Percentiles rank a stretch among this genome's conserved stretches.
These are phyloP conservation scores for Phytophthora fragariae DNA, from an alignment of 352 stramenopile species.

Conservation along the genomic window DNA sequence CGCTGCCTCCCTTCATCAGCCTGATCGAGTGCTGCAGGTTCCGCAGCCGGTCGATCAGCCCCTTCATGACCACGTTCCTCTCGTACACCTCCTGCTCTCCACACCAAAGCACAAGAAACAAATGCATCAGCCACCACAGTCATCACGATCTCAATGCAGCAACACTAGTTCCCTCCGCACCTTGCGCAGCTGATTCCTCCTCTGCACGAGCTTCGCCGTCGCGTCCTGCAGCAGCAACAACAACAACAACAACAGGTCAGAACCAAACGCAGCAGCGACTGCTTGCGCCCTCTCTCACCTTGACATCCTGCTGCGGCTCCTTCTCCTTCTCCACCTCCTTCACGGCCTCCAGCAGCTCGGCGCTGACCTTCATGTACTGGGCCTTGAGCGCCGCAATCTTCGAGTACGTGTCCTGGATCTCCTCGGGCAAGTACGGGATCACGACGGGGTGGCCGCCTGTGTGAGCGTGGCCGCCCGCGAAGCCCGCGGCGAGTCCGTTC, in stretches of 20 bases:
- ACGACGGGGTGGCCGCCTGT: conserved; percentile 47
- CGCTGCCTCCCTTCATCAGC: conserved; percentile 72
- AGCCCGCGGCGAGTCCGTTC: conserved; percentile 53
- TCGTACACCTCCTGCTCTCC: conserved; percentile 77
- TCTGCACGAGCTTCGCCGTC: conserved; percentile 62
- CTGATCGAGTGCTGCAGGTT: conserved; percentile 81
- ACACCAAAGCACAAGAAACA: background rate
- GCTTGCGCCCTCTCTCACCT: conserved; percentile 19
- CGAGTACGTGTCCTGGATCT: conserved; percentile 89
- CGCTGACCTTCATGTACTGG: conserved; percentile 82
- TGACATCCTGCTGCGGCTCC: conserved; percentile 22
- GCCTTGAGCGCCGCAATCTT: conserved; percentile 82
- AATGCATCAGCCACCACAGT: background rate
- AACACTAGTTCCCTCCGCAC: conserved; percentile 30
- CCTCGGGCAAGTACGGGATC: conserved; percentile 78
- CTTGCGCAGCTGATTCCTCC: conserved; percentile 75
- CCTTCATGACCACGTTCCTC: conserved; percentile 88
- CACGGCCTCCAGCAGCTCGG: conserved; percentile 63
- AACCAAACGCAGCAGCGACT: too few relatives aligned
- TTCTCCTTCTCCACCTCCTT: conserved; percentile 56
- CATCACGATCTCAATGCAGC: background rate
- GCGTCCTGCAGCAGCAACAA: conserved; percentile 40
- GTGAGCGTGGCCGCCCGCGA: conserved; percentile 41
- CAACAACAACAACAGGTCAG: background rate
- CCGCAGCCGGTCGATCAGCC: conserved; percentile 80